Percentiles rank a stretch among this genome's conserved stretches.
phyloP scores from a whole-genome alignment of 2,329 filamentous ascomycete genomes.

The Alternaria burnsii region DNA sequence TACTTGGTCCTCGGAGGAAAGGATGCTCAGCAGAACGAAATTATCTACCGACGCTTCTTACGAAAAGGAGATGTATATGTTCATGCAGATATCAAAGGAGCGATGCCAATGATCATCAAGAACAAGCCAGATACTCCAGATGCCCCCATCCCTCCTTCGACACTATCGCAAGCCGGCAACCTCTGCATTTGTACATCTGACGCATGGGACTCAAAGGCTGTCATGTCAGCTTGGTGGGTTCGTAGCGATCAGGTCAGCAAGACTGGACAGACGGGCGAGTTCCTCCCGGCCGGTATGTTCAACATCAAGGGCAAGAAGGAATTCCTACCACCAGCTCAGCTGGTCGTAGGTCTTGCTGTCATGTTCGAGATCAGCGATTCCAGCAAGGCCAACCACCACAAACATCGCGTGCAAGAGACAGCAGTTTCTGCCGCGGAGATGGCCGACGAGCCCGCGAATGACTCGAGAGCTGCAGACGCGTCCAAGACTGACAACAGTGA shows the following conservation, averaged over 20 bases:
- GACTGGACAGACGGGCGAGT: slow-evolving; percentile 79
- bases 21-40: slow-evolving; percentile 88
- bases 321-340: slow-evolving; percentile 83
- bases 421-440: slow-evolving; percentile 32
- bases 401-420: slow-evolving; percentile 69
- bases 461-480: slow-evolving; percentile 25
- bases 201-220: slow-evolving; percentile 96
- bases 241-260: slow-evolving; percentile 90
- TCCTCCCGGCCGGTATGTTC: slow-evolving; percentile 80
- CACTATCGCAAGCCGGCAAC: slow-evolving; percentile 87
- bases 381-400: slow-evolving; percentile 81
- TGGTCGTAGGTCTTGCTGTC: slow-evolving; percentile 86
- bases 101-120: slow-evolving; percentile 87
- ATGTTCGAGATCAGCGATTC: slow-evolving; percentile 90
- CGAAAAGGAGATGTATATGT: slow-evolving; percentile 91
- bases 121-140: slow-evolving; percentile 81
- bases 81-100: slow-evolving; percentile 86
- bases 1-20: slow-evolving; percentile 91
- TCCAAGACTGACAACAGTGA: slow-evolving; percentile 43
- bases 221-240: slow-evolving; percentile 97
- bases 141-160: slow-evolving; percentile 89
- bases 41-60: slow-evolving; percentile 86
- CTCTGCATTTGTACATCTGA: slow-evolving; percentile 84
- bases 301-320: slow-evolving; percentile 88
- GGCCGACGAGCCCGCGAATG: slow-evolving; percentile 25